Evolutionary conservation across 2,329 filamentous ascomycete genomes (phyloP), one percentile per base, ranked within the genome.

Genomic region (Hymenoscyphus fructigenus): DNA sequence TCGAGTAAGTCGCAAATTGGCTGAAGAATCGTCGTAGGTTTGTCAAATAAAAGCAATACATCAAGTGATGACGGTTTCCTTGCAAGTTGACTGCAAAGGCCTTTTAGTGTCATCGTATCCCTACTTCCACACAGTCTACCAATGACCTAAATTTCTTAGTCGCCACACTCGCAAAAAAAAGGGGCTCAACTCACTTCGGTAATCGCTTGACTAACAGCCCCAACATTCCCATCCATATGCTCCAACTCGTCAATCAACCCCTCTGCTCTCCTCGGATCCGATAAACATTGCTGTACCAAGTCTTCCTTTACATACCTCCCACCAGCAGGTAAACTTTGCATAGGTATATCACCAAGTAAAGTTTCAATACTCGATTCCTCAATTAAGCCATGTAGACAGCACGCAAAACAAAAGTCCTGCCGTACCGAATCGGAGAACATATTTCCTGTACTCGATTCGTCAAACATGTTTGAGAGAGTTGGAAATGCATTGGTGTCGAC

Each of bases 171-270:
- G 14, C n/a, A 15, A 44, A 50, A 56, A 15, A 17, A 26, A 14
- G 59, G 10, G 14, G 32, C 14, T 12, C 9, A 29, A 74, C 81
- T 71, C 75, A 89, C 88, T 80, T 92, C 90, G 47, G 88, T 85
- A 56, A 93, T 81, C 2, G 93, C 93, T 66, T 89, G 88, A 60
- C 90, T 91, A 20, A 96, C 91, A 1, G 92, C 92, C 1, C 91
- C 92, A 2, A 92, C 92, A 76, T 97, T 97, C 1, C 94, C 94
- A 72, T 96, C 92, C 84, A 95, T 93, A 60, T 89, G 90, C 64
- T 97, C 92, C 28, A 99, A 82, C 72, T 96, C 92, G 47, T 88
- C 85, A 50, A 97, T 86, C 36, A 96, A 82, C 55, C 88, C 85
- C 69, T 93, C 90, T 0, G 91, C 87, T 68, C 88, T 87, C 67